Percentiles rank a stretch among this genome's conserved stretches.
These are phyloP conservation scores for Cryptococcus wingfieldii DNA, from an alignment of 1,284 basidiomycete genomes.

Conservation along the genomic window DNA sequence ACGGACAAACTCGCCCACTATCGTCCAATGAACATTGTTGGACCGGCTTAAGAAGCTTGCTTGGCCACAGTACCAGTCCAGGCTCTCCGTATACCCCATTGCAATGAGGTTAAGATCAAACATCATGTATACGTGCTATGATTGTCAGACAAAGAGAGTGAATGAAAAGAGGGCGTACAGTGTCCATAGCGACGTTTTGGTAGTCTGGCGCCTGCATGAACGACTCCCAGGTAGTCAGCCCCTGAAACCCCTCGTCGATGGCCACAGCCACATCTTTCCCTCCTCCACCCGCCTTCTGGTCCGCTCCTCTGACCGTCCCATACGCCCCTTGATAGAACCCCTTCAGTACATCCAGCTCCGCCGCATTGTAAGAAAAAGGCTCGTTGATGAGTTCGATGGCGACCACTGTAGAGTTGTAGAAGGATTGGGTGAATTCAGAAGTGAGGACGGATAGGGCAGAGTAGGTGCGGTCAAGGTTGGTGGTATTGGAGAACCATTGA, in stretches of 20 bases:
- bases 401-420: constrained; percentile 32
- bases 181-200: constrained; percentile 37
- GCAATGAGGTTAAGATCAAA: constrained; percentile 29
- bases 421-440: constrained; percentile 35
- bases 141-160: neutral
- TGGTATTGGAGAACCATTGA: constrained; percentile 37
- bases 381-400: constrained; percentile 57
- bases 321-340: constrained; percentile 33
- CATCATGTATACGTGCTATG: constrained; percentile 59
- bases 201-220: constrained; percentile 55
- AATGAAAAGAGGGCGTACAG: constrained; percentile 23
- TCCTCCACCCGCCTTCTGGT: constrained; percentile 45
- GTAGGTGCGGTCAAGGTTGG: constrained; percentile 39
- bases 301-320: constrained; percentile 39
- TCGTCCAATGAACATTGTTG: constrained; percentile 61
- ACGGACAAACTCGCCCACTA: constrained; percentile 80
- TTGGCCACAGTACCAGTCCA: constrained; percentile 57
- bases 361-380: constrained; percentile 30
- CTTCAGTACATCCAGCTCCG: constrained; percentile 26
- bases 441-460: constrained; percentile 51
- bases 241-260: constrained; percentile 73
- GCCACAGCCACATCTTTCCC: constrained; percentile 63
- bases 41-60: constrained; percentile 53
- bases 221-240: constrained; percentile 68
- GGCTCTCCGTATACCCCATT: constrained; percentile 32